Percentiles rank a stretch among this genome's conserved stretches.
Evolutionary conservation across 2,329 filamentous ascomycete species (phyloP).

Genomic region (Cladosporium austrohemisphaericum): DNA sequence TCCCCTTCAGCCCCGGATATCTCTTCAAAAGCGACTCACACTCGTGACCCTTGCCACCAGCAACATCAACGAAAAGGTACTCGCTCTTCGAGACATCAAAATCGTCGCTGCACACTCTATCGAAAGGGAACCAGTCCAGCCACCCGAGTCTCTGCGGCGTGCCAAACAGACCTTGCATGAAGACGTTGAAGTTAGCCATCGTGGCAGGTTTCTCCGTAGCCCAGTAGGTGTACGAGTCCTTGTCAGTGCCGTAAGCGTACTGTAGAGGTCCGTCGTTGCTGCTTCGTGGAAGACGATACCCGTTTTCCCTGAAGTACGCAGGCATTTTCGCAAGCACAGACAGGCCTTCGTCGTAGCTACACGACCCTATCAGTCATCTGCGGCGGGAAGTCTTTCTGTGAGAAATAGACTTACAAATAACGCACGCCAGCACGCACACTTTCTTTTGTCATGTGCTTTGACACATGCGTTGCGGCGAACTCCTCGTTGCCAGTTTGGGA

Average conservation of each 20-base stretch:
- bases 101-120: conserved; percentile 5
- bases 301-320: conserved; percentile 14
- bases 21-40: too few relatives aligned
- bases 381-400: too few relatives aligned
- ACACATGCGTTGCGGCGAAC: too few relatives aligned
- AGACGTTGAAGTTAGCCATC: conserved; percentile 13
- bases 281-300: conserved; percentile 4
- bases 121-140: conserved; percentile 12
- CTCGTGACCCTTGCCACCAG: too few relatives aligned
- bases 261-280: conserved; percentile 12
- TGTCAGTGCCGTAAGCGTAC: conserved; percentile 8
- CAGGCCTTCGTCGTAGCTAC: too few relatives aligned
- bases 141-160: conserved; percentile 11
- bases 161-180: conserved; percentile 14
- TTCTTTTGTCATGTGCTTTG: too few relatives aligned
- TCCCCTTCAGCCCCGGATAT: too few relatives aligned
- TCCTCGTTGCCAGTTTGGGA: too few relatives aligned
- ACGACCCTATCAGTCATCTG: too few relatives aligned
- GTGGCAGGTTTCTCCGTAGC: conserved; percentile 7
- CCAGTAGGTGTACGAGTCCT: conserved; percentile 8
- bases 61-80: too few relatives aligned
- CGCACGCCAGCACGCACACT: too few relatives aligned
- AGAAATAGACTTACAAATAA: too few relatives aligned
- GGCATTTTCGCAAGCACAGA: neutral
- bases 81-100: conserved; percentile 18